Conservation (phyloP, 2,329 filamentous ascomycete species). For the Pseudogymnoascus sp. region DNA sequence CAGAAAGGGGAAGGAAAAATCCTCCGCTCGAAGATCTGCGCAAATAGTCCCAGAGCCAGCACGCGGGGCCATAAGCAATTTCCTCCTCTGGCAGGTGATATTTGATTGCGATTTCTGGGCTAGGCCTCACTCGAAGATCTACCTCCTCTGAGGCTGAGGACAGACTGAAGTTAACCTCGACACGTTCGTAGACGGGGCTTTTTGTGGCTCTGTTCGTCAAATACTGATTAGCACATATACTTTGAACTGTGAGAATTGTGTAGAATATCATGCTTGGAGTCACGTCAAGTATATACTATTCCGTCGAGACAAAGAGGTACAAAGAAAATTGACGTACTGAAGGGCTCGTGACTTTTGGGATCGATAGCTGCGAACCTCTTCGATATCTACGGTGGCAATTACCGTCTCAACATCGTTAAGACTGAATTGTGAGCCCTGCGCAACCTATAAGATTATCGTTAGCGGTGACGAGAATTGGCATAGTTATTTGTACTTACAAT, state of each 20-base stretch:
- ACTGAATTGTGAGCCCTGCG: conserved; percentile 57
- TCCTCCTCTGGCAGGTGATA: conserved; percentile 58
- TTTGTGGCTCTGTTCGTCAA: conserved; percentile 13
- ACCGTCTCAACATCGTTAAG: conserved; percentile 57
- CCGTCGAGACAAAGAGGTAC: not conserved
- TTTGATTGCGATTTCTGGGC: conserved; percentile 36
- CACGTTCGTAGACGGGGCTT: conserved; percentile 32
- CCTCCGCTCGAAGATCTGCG: conserved; percentile 40
- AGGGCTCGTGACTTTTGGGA: conserved; percentile 24
- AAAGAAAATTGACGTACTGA: conserved; percentile 13
- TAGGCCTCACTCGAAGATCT: conserved; percentile 34
- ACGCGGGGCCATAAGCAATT: conserved; percentile 55
- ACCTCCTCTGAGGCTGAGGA: conserved; percentile 33
- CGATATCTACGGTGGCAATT: conserved; percentile 57
- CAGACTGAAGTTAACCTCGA: conserved; percentile 36
- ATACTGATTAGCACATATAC: not conserved
- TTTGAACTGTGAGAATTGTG: not conserved
- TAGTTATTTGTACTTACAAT: conserved; percentile 27
- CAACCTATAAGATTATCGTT: conserved; percentile 32
- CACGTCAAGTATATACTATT: not conserved
- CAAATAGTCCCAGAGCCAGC: conserved; percentile 59
- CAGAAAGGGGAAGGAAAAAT: conserved; percentile 48
- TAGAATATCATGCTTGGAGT: not conserved
- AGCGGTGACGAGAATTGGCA: not conserved
- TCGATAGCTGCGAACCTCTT: conserved; percentile 58